These are phyloP conservation scores for Aspergillus oerlinghausenensis DNA, from an alignment of 2,329 filamentous ascomycete species.

Conservation along the genomic window DNA sequence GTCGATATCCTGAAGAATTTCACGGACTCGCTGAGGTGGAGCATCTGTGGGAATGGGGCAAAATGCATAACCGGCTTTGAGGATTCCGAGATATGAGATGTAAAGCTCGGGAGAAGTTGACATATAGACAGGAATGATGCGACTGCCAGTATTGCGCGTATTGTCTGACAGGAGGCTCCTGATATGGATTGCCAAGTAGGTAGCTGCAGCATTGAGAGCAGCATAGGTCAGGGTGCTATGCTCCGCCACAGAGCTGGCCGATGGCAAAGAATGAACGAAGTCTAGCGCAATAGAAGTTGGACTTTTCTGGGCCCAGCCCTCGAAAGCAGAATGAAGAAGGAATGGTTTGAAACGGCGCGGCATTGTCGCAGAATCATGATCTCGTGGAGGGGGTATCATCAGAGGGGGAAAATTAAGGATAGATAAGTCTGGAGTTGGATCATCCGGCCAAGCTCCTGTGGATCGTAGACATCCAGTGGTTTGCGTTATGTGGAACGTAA, in stretches of 20 bases:
- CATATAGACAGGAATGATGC: slow-evolving; percentile 27
- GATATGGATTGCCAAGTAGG: slow-evolving; percentile 17
- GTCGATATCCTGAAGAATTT: slow-evolving; percentile 26
- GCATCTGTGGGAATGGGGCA: slow-evolving; percentile 37
- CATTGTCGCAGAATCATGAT: slow-evolving; percentile 1
- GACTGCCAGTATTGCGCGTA: not conserved
- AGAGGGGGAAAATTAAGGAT: slow-evolving; percentile 24
- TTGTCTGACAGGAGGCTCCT: slow-evolving; percentile 7
- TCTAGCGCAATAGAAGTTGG: slow-evolving; percentile 23
- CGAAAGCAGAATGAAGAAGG: slow-evolving; percentile 24
- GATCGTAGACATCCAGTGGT: not conserved
- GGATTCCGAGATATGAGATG: slow-evolving; percentile 31
- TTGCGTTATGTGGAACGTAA: slow-evolving; percentile 11
- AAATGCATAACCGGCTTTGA: slow-evolving; percentile 36
- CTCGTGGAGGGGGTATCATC: slow-evolving; percentile 17
- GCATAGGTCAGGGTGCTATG: slow-evolving; percentile 24
- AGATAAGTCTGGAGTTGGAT: slow-evolving; percentile 12
- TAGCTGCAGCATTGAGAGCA: slow-evolving; percentile 20
- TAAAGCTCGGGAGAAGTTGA: slow-evolving; percentile 35
- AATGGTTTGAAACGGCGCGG: slow-evolving; percentile 2
- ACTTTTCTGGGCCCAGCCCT: slow-evolving; percentile 19
- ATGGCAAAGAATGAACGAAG: slow-evolving; percentile 23
- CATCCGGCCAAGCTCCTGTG: not conserved
- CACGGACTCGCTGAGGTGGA: slow-evolving; percentile 22
- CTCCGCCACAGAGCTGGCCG: slow-evolving; percentile 10